Base-by-base conservation (phyloP, 768 basidiomycete species). In the Lentinus brumalis region DNA sequence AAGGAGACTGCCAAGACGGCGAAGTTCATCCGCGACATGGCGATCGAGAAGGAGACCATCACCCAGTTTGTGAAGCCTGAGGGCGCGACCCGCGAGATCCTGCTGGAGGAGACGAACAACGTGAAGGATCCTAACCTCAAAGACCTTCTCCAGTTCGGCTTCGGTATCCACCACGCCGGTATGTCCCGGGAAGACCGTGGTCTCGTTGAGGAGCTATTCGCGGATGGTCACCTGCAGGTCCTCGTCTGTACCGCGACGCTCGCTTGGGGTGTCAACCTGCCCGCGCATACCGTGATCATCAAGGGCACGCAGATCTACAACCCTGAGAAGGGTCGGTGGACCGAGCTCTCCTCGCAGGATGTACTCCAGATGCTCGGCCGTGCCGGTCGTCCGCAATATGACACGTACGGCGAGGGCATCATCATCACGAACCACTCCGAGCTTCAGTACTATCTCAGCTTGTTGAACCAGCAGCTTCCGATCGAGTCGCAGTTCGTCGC, bases 281-380 rank as follows among this genome's bases (percentile, higher is more conserved):
- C 97, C 3, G 96, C 96, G 1, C 97, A 98, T 65, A 91, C 94
- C 8, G 96, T 98, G 76, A 94, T 98, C 78, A 98, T 99, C 81
- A 99, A 98, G 73, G 97, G 97, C n/a, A 98, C 97, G 0, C 96
- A 98, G 76, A 96, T 98, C 62, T 99, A 98, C 77, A 98, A 97
- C 74, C 97, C 97, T 0, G 96, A 97, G 76, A 97, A 98, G 76
- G 97, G 97, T 18, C 87, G 92, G 4, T 99, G 97, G 97, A 90
- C 92, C 4, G 97, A 98, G 73, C 77, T 98, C 6, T 96, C 93
- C 1, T 87, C 89, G 0, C 97, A 98, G 74, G 97, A 98, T 71
- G 95, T 98, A 0, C 78, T 99, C 5, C 97, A 99, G 76, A 98
- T 99, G 97, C 87, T 98, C 3, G 97, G 97, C 50, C 89, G 96